Evolutionary conservation across 2,329 filamentous ascomycete species (phyloP), one percentile per base, ranked within the genome.

Genomic region (Waltergamsia citrina): DNA sequence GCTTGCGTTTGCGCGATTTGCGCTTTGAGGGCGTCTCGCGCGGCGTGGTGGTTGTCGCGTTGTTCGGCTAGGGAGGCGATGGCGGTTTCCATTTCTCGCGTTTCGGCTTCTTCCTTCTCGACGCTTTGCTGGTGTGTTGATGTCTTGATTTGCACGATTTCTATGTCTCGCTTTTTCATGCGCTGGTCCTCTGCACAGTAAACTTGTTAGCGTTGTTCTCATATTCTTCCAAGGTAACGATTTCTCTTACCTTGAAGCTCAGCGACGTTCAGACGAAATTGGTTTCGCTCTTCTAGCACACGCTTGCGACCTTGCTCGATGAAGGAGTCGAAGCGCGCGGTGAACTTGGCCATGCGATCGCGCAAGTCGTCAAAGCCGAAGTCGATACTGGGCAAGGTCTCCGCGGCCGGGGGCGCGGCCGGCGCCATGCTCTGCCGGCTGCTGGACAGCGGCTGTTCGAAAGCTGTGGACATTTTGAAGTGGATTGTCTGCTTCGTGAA

Each of bases 331-430:
- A 98, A 98, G 47, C 78, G 82, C 7, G 77, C 72, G 0, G 84
- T 95, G 56, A 98, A 98, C 42, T 84, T 85, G 35, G 81, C 74
- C 92, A 98, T 96, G 60, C 87, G 84, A 50, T 90, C 86, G 60
- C 90, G 88, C 52, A 98, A 63, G 46, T 95, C 86, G 48, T 96
- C 88, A 57, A 96, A 96, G 38, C 87, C 87, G 57, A 98, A 96
- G 59, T 94, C 87, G 57, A 94, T 84, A 54, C 73, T 85, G 23
- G 92, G 92, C 7, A 98, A 75, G 32, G 77, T 76, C 54, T 87
- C 82, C 27, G 79, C 81, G 63, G 85, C 76, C 6, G 79, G 83
- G 11, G 77, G 72, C 27, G 67, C 74, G 30, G 66, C 62, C 26
- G 75, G 66, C 20, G 71, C 66, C 41, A 74, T 60, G 12, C 74